Base-by-base conservation (phyloP, 2,329 filamentous ascomycete species). In the Sporothrix mexicana region DNA sequence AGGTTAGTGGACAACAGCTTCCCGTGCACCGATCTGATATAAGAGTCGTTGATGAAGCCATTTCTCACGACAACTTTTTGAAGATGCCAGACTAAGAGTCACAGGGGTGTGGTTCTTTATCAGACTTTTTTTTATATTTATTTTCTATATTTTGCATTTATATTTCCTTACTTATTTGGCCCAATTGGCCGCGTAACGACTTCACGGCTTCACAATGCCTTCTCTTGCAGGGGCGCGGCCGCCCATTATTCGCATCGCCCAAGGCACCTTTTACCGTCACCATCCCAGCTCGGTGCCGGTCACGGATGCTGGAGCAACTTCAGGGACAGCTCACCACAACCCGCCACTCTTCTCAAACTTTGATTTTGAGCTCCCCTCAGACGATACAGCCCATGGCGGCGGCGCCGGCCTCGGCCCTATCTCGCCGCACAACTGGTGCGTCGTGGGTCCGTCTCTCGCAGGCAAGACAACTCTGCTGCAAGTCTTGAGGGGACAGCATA, bases 391-490 rank as follows among this genome's bases (percentile, higher is more conserved):
- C n/a, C 43, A 91, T 5, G 81, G 84, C 53, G 79, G 66, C 47
- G 53, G 70, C 36, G 51, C 23, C 49, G 20, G 55, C 1, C 72
- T 47, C 25, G 79, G 4, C 80, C 69, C 59, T 15, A 47, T 66
- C 51, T 45, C 66, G 43, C 71, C 82, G 15, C 87, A 92, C 76
- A 89, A 93, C 79, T 98, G 95, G 95, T 92, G 93, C 53, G 85
- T 99, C 53, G 85, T 98, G 36, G 94, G 94, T 0, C 90, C 93
- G 0, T 94, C 92, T 0, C 88, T 92, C 0, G 88, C 91, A 0
- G 93, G 93, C 0, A 93, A 95, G 80, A 97, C 94, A 0, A 92
- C 92, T 0, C 91, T 99, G 72, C 85, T 98, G 3, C 89, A 97
- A 74, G 84, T 95, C 23, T 84, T 98, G 10, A 86, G 90, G 45